phyloP scores from a whole-genome alignment of 495 filamentous ascomycete species.

The Xylaria curta region DNA sequence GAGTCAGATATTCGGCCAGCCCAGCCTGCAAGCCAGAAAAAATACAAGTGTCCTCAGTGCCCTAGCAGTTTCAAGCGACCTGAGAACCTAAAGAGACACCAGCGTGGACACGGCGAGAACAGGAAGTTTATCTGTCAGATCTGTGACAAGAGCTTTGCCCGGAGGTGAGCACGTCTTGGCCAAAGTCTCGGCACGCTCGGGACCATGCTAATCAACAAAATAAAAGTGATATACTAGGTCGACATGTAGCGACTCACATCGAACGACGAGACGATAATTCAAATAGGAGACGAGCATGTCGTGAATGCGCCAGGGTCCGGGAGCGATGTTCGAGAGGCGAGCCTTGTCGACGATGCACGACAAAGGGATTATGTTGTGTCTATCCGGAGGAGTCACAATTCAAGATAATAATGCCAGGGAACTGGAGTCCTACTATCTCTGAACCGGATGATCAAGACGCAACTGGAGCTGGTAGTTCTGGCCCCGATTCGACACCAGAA shows the following conservation, averaged over 20 bases:
- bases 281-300: slow-evolving; percentile 62
- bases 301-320: slow-evolving; percentile 60
- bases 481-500: neutral
- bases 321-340: slow-evolving; percentile 62
- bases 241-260: slow-evolving; percentile 61
- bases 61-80: slow-evolving; percentile 67
- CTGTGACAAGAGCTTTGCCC: slow-evolving; percentile 72
- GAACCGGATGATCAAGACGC: neutral
- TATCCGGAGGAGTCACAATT: slow-evolving; percentile 46
- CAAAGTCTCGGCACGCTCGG: neutral
- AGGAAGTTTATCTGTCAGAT: slow-evolving; percentile 71
- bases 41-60: slow-evolving; percentile 57
- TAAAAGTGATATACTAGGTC: slow-evolving; percentile 60
- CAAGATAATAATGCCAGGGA: slow-evolving; percentile 4
- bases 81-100: slow-evolving; percentile 75
- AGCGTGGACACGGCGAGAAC: slow-evolving; percentile 73
- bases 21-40: slow-evolving; percentile 30
- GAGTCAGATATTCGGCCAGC: neutral
- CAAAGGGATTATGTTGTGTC: slow-evolving; percentile 57
- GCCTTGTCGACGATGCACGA: slow-evolving; percentile 61
- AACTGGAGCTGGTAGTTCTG: neutral
- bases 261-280: slow-evolving; percentile 51
- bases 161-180: slow-evolving; percentile 47
- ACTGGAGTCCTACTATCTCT: neutral
- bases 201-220: slow-evolving; percentile 18